Conservation (phyloP, 306 rosid genomes). For the Ziziphus jujuba region DNA sequence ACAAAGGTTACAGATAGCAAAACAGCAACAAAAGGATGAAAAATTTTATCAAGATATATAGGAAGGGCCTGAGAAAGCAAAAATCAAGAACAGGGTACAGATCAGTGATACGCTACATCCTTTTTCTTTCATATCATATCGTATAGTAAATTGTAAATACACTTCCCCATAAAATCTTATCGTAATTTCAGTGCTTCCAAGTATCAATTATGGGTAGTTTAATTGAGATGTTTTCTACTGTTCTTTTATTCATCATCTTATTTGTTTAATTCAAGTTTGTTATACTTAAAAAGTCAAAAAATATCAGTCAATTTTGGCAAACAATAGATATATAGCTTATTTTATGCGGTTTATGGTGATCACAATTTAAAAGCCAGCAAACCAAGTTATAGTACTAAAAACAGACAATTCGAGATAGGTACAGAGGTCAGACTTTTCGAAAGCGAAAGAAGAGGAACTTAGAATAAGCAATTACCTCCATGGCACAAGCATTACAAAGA, state of each 20-base stretch:
- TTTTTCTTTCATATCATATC: not conserved
- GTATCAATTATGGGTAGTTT: too few species aligned
- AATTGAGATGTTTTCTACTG: too few species aligned
- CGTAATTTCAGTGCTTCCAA: too few species aligned
- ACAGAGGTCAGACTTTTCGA: not conserved
- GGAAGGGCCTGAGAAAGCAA: constrained; percentile 78
- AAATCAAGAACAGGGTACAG: constrained; percentile 11
- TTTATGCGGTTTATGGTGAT: not conserved
- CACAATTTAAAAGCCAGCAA: not conserved
- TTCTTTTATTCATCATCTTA: too few species aligned
- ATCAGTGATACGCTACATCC: not conserved
- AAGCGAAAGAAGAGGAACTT: not conserved
- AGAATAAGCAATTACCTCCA: constrained; percentile 59
- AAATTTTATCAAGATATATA: constrained; percentile 72
- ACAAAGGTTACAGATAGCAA: constrained; percentile 85
- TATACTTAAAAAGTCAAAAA: too few species aligned
- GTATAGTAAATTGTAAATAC: too few species aligned
- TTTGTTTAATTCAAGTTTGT: too few species aligned
- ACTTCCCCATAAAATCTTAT: too few species aligned
- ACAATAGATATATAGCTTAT: not conserved
- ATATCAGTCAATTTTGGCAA: not conserved
- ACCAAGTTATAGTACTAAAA: not conserved
- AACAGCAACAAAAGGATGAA: constrained; percentile 77
- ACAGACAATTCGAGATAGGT: not conserved
- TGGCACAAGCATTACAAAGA: constrained; percentile 86